Base-by-base conservation (phyloP, 2,329 filamentous ascomycete genomes). In the Scytalidium sp. region DNA sequence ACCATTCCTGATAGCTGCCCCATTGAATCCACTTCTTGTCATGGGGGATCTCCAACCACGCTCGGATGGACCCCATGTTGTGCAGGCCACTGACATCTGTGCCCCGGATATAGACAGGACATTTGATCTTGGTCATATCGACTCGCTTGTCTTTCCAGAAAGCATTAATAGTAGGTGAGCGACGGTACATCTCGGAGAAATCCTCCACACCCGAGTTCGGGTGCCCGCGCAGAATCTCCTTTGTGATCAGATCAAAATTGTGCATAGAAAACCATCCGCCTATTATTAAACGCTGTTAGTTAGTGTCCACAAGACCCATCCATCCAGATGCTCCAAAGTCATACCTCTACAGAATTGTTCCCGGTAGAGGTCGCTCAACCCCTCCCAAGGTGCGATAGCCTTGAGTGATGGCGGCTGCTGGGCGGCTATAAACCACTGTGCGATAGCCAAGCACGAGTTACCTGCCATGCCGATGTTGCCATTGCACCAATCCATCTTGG, bases 1-100 rank as follows among this genome's bases (percentile, higher is more conserved):
- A 69, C 74, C 72, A 76, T 50, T 76, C 74, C 51, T 75, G 72
- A 5, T 60, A 63, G 13, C 63, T 60, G 43, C 48, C 22, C 11
- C 43, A 41, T 3, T 48, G 40, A 13, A 56, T 17, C 53, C 54
- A 56, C 43, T 55, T 56, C 10, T 53, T 15, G 23, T 41, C 27
- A 11, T 49, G 22, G n/a, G 11, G 44, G n/a, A 53, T 25, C 25
- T 55, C 22, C 10, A 46, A 9, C 22, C 17, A 53, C 8, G 21
- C 43, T n/a, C 48, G 40, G 19, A 52, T 36, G 13, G 49, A 47
- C 3, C 51, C 54, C 29, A 49, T 44, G 11, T 41, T 52, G 27
- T 55, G 55, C 6, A 54, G 19, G 25, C 17, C 39, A 29, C 20
- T 56, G 15, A 43, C 23, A 25, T 50, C 49, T 10, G 45, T 50